Evolutionary conservation across 768 basidiomycete species (phyloP), one percentile per base, ranked within the genome.

Genomic region (Multifurca ochricompacta): DNA sequence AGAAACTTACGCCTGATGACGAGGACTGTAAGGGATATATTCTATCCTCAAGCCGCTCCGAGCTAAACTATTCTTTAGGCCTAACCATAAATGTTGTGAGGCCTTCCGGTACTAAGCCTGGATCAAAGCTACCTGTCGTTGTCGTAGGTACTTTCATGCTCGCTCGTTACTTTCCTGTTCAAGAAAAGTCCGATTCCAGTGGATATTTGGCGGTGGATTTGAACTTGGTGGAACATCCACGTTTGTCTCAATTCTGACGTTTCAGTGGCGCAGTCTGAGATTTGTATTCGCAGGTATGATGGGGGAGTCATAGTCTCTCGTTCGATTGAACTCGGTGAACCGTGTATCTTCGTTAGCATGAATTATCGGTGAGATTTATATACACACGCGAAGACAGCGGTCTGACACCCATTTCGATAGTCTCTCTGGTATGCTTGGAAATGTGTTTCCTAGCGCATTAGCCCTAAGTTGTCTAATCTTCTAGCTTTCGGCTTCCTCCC

Each of bases 401-500:
- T 28, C 51, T 30, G 11, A 51, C 21, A 27, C 21, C 0, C 28
- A 25, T n/a, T 35, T 4, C 36, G 21, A 14, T 19, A 60, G 59
- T 2, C 51, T 60, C 16, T 58, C 59, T 19, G 59, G 59, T 59
- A 42, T 32, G 32, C 21, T 14, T 6, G 14, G 31, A 16, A 19
- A 11, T 28, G 10, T 45, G 23, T 19, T 10, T 14, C 16, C 23
- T 5, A 21, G 10, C 3, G 19, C 10, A 9, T 27, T 32, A 34
- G 8, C 6, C 21, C 8, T 37, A 40, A 21, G 53, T 13, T 8
- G 13, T 31, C 10, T 6, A 9, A 27, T 1, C 18, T 43, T 3
- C 1, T 6, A 61, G 78, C 73, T 4, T 74, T 79, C 47, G 79
- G 80, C 3, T 82, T 81, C 64, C 55, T 81, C 35, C 72, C 74